Percentiles rank a stretch among this genome's conserved stretches.
Conservation (phyloP, 164 flowering plant genomes). For the Chimonanthus praecox region DNA sequence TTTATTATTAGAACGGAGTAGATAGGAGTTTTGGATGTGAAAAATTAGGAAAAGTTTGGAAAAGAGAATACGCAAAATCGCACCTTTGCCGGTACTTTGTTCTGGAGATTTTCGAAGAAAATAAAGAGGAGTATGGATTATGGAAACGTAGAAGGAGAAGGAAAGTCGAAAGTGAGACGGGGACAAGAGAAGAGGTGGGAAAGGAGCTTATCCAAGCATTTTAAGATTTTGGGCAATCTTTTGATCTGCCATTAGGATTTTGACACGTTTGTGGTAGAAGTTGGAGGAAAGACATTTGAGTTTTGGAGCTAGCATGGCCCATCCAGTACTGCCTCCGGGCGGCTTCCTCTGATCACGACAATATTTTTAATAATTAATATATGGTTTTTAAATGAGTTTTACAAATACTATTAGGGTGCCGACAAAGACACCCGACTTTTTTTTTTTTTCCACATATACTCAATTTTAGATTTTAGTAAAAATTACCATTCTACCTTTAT, state of each 20-base stretch:
- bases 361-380: too few relatives aligned
- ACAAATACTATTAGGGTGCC: too few relatives aligned
- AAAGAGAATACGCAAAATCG: neutral
- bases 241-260: neutral
- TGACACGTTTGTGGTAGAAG: neutral
- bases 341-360: too few relatives aligned
- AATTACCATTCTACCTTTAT: too few relatives aligned
- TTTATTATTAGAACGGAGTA: neutral
- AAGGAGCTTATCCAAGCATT: neutral
- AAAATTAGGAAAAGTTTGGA: neutral
- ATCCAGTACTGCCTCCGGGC: too few relatives aligned
- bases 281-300: too few relatives aligned
- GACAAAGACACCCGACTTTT: too few relatives aligned
- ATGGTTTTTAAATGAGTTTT: too few relatives aligned
- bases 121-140: too few relatives aligned
- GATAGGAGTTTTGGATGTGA: neutral
- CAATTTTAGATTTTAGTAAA: too few relatives aligned
- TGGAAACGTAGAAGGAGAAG: neutral
- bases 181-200: neutral
- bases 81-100: neutral
- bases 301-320: too few relatives aligned
- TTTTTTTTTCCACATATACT: too few relatives aligned
- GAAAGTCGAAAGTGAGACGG: neutral
- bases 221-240: neutral
- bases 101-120: neutral